Evolutionary conservation across 1,139 yeast genomes (phyloP), one percentile per base, ranked within the genome.

Genomic region (Sugiyamaella novakii): DNA sequence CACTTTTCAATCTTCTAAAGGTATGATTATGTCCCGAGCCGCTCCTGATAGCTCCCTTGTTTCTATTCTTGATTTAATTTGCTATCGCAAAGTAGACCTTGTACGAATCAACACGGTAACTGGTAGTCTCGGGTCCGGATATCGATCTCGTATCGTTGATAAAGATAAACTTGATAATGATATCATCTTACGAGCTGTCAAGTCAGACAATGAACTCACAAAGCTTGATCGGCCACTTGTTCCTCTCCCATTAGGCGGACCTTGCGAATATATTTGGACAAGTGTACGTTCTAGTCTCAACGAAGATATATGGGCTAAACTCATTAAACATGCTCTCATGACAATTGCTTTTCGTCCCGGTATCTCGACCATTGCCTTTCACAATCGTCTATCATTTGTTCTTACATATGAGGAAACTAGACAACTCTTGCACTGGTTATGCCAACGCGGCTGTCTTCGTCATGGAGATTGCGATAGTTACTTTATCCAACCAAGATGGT

Each of bases 211-310:
- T 7, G 28, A 25, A 17, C 28, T 29, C 2, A 5, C 38, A 8
- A 34, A 49, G 10, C 39, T 54, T n/a, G 28, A 21, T 10, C 49
- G 63, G 12, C 57, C 56, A 1, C 28, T 52, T 3, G 49, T 55
- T 8, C 54, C 60, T 0, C 38, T 54, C 3, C 77, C 84, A 1
- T 85, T 91, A 0, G 63, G 74, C 2, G 68, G 72, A 24, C 81
- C 92, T 1, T 83, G 88, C 51, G 77, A 85, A 1, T 78, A 78
- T 44, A 67, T 86, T 8, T 88, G 96, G 96, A 72, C 86, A 7
- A 86, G 83, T 57, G 66, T 83, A 28, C 66, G 73, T 36, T 94
- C 95, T 1, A 67, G 73, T 24, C 73, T 87, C 21, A 81, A 84
- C 56, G 68, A 66, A 21, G 64, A 65, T 0, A 65, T 86, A n/a